These are phyloP conservation scores for Solanum sitiens DNA, from an alignment of 257 asterid species.

Conservation along the genomic window DNA sequence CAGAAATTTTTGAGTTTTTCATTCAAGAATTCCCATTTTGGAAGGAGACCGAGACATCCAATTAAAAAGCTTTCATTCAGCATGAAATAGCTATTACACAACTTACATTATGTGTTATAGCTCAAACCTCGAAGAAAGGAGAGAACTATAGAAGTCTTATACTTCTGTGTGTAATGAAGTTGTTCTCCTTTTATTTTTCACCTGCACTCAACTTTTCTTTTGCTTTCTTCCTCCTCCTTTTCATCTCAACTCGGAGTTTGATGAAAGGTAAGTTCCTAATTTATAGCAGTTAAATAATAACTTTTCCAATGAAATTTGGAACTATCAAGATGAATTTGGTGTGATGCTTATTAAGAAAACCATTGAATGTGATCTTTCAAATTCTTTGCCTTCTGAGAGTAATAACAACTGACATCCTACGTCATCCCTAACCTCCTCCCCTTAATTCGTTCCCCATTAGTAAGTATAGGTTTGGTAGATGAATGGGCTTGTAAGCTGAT, in stretches of 20 bases:
- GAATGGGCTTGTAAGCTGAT: not conserved
- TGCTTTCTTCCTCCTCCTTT: not conserved
- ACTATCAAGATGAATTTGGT: not conserved
- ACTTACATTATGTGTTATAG: not conserved
- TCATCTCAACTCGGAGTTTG: not conserved
- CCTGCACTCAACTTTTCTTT: not conserved
- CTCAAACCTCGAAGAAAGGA: not conserved
- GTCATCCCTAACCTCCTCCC: not conserved
- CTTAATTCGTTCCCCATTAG: not conserved
- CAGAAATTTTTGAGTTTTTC: not conserved
- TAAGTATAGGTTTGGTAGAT: not conserved
- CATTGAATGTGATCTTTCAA: not conserved
- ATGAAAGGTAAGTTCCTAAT: not conserved
- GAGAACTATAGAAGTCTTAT: not conserved
- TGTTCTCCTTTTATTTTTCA: not conserved
- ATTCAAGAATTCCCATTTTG: not conserved
- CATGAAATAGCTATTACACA: not conserved
- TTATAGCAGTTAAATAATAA: not conserved
- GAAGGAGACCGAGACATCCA: not conserved
- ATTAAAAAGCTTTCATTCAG: not conserved
- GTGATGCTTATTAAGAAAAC: not conserved
- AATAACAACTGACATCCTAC: not conserved
- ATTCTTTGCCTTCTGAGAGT: not conserved
- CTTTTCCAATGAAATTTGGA: not conserved
- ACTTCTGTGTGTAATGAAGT: not conserved